Evolutionary conservation across 176 grass and related monocot species (phyloP).

Genomic region (Microstegium vimineum): DNA sequence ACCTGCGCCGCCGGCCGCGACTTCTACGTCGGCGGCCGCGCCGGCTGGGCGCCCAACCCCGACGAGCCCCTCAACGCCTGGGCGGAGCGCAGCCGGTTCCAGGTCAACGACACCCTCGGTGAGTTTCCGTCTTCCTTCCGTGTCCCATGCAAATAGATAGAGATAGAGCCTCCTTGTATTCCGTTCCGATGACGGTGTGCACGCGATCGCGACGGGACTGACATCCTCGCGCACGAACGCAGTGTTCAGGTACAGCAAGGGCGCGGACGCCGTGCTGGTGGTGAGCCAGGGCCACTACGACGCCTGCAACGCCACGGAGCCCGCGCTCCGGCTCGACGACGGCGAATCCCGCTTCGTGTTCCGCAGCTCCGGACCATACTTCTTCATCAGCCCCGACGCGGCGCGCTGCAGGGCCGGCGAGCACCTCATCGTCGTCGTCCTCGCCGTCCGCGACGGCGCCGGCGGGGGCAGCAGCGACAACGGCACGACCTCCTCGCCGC

Average conservation of each 20-base stretch:
- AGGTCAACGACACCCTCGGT: conserved; percentile 74
- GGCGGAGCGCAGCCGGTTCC: conserved; percentile 79
- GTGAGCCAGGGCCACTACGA: conserved; percentile 62
- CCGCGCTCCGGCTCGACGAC: conserved; percentile 33
- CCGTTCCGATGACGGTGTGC: neutral
- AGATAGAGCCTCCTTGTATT: neutral
- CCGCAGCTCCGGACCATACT: conserved; percentile 39
- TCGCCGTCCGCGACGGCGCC: conserved; percentile 28
- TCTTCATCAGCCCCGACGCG: conserved; percentile 69
- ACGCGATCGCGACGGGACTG: neutral
- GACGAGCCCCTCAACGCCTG: conserved; percentile 52
- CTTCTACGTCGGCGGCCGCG: conserved; percentile 55
- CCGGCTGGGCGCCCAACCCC: conserved; percentile 53
- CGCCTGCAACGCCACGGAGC: conserved; percentile 51
- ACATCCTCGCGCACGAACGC: too few relatives aligned
- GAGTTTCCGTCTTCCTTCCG: neutral
- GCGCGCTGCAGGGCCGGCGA: conserved; percentile 47
- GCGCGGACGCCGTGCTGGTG: conserved; percentile 46
- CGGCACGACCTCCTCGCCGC: neutral
- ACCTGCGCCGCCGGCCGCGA: conserved; percentile 25
- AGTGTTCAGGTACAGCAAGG: conserved; percentile 66
- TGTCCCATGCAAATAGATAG: neutral
- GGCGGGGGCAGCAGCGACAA: too few relatives aligned
- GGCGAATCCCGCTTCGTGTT: conserved; percentile 51
- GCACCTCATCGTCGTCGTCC: conserved; percentile 54